phyloP scores from a whole-genome alignment of 345 rosid genomes.

The Stellera chamaejasme region DNA sequence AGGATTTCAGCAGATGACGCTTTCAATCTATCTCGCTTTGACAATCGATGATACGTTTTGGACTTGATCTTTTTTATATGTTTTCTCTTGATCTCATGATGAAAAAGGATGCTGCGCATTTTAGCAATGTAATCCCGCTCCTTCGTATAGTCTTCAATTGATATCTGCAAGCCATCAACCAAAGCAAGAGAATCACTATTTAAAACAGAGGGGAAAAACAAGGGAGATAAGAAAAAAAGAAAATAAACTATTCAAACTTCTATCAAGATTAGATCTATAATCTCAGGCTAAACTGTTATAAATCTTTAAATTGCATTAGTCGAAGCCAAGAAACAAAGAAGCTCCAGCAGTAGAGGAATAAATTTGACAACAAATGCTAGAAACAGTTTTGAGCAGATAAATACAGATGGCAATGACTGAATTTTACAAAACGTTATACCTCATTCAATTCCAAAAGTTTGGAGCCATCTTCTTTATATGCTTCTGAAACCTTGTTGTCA shows the following conservation, averaged over 20 bases:
- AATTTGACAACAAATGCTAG: too few relatives aligned
- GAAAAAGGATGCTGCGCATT: constrained; percentile 86
- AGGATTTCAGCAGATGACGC: constrained; percentile 31
- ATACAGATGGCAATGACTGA: too few relatives aligned
- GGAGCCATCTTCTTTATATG: constrained; percentile 79
- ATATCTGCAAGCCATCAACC: constrained; percentile 40
- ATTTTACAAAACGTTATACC: constrained; percentile 25
- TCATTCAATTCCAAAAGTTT: constrained; percentile 80
- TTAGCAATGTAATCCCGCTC: constrained; percentile 57
- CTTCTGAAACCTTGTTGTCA: constrained; percentile 54
- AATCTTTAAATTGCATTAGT: too few relatives aligned
- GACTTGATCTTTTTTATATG: constrained; percentile 87
- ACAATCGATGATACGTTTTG: constrained; percentile 69
- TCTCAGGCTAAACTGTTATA: too few relatives aligned
- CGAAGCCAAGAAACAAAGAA: not conserved
- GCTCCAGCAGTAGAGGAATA: too few relatives aligned
- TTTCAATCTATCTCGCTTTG: constrained; percentile 58
- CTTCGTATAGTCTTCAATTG: constrained; percentile 63
- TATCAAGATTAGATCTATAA: too few relatives aligned
- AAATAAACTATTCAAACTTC: not conserved
- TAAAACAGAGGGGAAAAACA: not conserved
- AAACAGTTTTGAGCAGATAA: too few relatives aligned
- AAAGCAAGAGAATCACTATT: constrained; percentile 8
- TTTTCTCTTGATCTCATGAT: constrained; percentile 77
- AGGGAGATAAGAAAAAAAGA: not conserved